phyloP scores from a whole-genome alignment of 2,329 filamentous ascomycete species.

The Cadophora sp. region DNA sequence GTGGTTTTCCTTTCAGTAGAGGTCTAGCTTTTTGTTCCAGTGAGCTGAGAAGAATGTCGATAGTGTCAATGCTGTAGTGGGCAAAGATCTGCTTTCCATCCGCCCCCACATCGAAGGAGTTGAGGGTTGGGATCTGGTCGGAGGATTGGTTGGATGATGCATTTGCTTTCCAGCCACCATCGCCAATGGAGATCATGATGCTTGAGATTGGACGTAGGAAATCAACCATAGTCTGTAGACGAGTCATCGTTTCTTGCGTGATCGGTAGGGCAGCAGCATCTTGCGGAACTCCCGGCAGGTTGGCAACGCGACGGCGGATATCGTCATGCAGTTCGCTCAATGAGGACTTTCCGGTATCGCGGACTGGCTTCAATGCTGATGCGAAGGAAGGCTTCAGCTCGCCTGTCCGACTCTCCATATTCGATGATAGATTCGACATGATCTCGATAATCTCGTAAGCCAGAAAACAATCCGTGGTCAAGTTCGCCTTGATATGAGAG shows the following conservation, averaged over 20 bases:
- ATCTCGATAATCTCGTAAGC: constrained; percentile 96
- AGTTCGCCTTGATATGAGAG: constrained; percentile 82
- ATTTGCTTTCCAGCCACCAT: constrained; percentile 82
- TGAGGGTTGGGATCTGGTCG: constrained; percentile 72
- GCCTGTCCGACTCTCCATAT: constrained; percentile 81
- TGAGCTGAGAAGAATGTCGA: constrained; percentile 78
- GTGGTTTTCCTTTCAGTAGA: constrained; percentile 77
- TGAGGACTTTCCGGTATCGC: constrained; percentile 90
- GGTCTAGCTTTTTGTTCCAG: constrained; percentile 77
- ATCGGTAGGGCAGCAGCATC: constrained; percentile 82
- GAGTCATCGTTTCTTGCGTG: constrained; percentile 83
- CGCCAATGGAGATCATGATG: constrained; percentile 89
- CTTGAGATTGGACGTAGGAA: constrained; percentile 87
- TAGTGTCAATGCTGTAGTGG: constrained; percentile 87
- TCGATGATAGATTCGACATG: constrained; percentile 78
- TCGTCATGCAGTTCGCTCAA: constrained; percentile 85
- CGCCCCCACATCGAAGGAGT: constrained; percentile 85
- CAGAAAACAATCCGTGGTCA: constrained; percentile 91
- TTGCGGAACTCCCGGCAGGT: constrained; percentile 71
- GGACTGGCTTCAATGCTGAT: constrained; percentile 85
- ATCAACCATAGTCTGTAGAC: constrained; percentile 84
- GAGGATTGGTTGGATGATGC: constrained; percentile 61
- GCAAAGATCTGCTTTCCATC: constrained; percentile 89
- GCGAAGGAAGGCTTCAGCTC: constrained; percentile 85
- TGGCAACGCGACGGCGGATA: constrained; percentile 72